Evolutionary conservation across 2,329 filamentous ascomycete species (phyloP).

Genomic region (Venturia nashicola): DNA sequence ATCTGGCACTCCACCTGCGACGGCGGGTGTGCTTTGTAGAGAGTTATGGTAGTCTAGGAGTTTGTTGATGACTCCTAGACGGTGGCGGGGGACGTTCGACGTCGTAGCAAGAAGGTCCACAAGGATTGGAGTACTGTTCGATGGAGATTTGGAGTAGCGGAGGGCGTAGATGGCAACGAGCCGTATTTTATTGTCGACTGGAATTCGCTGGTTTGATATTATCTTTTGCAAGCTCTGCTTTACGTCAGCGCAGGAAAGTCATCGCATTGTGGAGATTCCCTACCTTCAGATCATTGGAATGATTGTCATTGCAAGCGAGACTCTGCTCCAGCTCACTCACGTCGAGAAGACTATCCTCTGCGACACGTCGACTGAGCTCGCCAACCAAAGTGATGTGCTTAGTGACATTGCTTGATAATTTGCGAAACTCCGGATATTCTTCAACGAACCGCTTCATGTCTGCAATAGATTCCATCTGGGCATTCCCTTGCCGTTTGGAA

Average conservation of each 20-base stretch:
- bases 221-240: slow-evolving; percentile 67
- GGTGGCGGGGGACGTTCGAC: slow-evolving; percentile 64
- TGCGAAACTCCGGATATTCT: slow-evolving; percentile 95
- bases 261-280: not conserved
- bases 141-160: slow-evolving; percentile 77
- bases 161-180: slow-evolving; percentile 91
- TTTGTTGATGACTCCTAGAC: slow-evolving; percentile 69
- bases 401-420: slow-evolving; percentile 93
- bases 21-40: slow-evolving; percentile 54
- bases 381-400: slow-evolving; percentile 96
- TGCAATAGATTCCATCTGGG: slow-evolving; percentile 90
- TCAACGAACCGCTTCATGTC: slow-evolving; percentile 99
- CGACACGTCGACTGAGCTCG: slow-evolving; percentile 80
- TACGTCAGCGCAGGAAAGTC: not conserved
- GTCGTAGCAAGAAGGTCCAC: slow-evolving; percentile 76
- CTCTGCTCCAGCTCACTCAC: slow-evolving; percentile 96
- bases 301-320: slow-evolving; percentile 92
- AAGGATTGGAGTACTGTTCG: slow-evolving; percentile 71
- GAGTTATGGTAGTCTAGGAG: slow-evolving; percentile 78
- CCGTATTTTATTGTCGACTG: slow-evolving; percentile 71
- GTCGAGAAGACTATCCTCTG: slow-evolving; percentile 77
- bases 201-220: slow-evolving; percentile 68
- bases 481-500: slow-evolving; percentile 89
- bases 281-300: slow-evolving; percentile 81
- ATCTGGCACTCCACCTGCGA: slow-evolving; percentile 67